Evolutionary conservation across 2,329 filamentous ascomycete genomes (phyloP).

Genomic region (Amauroascus niger): DNA sequence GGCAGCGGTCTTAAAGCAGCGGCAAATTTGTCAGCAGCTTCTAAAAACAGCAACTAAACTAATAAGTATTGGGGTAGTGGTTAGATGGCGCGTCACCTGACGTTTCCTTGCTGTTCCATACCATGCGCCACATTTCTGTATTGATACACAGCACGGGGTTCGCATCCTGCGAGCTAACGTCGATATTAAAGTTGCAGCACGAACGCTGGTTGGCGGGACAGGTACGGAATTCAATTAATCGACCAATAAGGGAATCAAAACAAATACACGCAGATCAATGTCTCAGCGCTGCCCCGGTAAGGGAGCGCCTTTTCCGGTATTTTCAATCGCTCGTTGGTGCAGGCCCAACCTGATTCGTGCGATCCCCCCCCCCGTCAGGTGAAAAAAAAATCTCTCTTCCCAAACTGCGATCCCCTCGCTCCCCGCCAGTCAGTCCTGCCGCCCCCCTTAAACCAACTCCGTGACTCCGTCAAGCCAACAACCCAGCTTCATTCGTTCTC

Average conservation of each 20-base stretch:
- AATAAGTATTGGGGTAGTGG: too few species aligned
- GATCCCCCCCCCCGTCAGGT: too few species aligned
- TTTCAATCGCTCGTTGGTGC: not conserved
- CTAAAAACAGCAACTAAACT: too few species aligned
- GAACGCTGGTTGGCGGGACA: conserved; percentile 5
- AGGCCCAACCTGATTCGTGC: not conserved
- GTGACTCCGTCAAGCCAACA: not conserved
- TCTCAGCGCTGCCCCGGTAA: not conserved
- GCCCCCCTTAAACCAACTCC: not conserved
- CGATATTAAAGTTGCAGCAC: not conserved
- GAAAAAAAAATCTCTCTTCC: not conserved
- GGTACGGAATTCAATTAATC: not conserved
- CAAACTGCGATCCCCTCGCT: not conserved
- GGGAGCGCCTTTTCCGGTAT: not conserved
- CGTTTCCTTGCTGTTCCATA: too few species aligned
- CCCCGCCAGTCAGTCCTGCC: not conserved
- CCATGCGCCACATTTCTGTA: too few species aligned
- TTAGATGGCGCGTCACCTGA: too few species aligned
- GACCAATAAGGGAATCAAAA: not conserved
- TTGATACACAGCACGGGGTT: too few species aligned
- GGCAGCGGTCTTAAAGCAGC: too few species aligned
- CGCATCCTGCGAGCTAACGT: too few species aligned
- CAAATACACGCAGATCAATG: not conserved
- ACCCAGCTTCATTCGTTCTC: not conserved
- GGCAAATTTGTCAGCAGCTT: too few species aligned